Percentiles rank a stretch among this genome's conserved stretches.
Evolutionary conservation across 1,284 basidiomycete species (phyloP).

Genomic region (Boletus sp.): DNA sequence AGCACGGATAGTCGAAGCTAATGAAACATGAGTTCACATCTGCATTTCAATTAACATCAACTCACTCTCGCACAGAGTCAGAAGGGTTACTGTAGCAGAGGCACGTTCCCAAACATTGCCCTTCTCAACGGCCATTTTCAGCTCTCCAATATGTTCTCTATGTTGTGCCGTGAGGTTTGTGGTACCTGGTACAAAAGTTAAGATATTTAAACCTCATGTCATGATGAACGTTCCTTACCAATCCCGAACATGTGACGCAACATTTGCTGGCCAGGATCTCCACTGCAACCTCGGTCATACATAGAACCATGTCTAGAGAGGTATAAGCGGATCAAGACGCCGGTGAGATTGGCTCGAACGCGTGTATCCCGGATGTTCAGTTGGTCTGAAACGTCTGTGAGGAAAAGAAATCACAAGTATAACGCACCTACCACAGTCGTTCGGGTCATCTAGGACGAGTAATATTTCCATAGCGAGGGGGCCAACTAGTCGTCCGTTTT

Average conservation of each 20-base stretch:
- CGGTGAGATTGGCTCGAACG: conserved; percentile 25
- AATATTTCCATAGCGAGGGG: conserved; percentile 28
- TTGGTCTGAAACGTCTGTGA: conserved; percentile 6
- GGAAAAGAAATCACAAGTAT: no score
- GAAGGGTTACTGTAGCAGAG: conserved; percentile 26
- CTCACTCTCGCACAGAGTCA: conserved; percentile 12
- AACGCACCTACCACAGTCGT: conserved; percentile 9
- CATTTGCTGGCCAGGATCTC: conserved; percentile 7
- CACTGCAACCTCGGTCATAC: neutral
- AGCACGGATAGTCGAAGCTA: neutral
- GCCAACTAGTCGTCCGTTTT: conserved; percentile 18
- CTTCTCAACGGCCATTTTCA: conserved; percentile 11
- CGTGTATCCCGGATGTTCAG: conserved; percentile 5
- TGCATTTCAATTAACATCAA: neutral
- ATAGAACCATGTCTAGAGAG: neutral
- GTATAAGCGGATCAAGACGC: conserved; percentile 14
- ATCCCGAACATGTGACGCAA: conserved; percentile 27
- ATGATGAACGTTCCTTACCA: conserved; percentile 12
- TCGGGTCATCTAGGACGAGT: conserved; percentile 17
- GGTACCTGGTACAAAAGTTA: conserved; percentile 12
- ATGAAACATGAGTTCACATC: neutral
- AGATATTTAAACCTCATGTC: neutral
- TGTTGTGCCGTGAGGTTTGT: neutral
- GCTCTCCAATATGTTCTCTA: conserved; percentile 15
- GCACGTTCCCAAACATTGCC: conserved; percentile 21